Evolutionary conservation across 225 moss, liverwort and hornwort genomes (phyloP).

Genomic region (Anthoceros angustus): DNA sequence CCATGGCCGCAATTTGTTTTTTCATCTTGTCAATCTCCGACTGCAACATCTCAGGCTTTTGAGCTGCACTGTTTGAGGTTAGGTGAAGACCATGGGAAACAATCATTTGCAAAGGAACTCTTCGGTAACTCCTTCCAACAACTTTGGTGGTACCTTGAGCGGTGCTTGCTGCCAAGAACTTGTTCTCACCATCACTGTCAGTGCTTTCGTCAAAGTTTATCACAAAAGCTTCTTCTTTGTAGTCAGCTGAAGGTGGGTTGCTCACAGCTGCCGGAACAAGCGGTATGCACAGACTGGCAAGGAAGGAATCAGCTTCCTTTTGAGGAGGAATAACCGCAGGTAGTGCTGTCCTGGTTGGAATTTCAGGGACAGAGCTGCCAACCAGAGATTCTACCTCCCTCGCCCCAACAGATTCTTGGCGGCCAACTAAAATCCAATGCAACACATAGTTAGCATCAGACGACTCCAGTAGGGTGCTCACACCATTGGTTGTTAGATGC

Average conservation of each 20-base stretch:
- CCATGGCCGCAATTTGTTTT: conserved; percentile 44
- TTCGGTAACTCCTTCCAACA: background rate
- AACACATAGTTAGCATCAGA: too few species aligned
- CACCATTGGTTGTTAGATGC: too few species aligned
- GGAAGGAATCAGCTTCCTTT: conserved; percentile 46
- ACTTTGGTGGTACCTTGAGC: conserved; percentile 10
- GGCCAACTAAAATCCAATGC: background rate
- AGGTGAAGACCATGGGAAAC: conserved; percentile 12
- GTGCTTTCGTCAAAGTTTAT: conserved; percentile 71
- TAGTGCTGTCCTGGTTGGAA: background rate
- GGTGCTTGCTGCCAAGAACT: conserved; percentile 13
- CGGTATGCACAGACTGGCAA: conserved; percentile 62
- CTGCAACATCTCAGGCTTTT: conserved; percentile 24
- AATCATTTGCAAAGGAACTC: conserved; percentile 9
- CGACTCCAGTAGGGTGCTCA: too few species aligned
- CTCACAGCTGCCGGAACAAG: conserved; percentile 12
- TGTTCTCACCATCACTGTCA: conserved; percentile 60
- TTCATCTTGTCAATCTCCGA: conserved; percentile 33
- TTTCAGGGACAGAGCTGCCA: conserved; percentile 2
- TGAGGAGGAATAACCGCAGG: conserved; percentile 14
- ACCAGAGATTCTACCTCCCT: conserved; percentile 9
- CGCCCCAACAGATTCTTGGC: background rate
- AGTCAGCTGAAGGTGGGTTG: conserved; percentile 16
- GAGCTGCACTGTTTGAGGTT: conserved; percentile 17
- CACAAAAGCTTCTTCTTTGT: conserved; percentile 36